phyloP scores from a whole-genome alignment of 305 asterid genomes.

The Solanum hybrid region DNA sequence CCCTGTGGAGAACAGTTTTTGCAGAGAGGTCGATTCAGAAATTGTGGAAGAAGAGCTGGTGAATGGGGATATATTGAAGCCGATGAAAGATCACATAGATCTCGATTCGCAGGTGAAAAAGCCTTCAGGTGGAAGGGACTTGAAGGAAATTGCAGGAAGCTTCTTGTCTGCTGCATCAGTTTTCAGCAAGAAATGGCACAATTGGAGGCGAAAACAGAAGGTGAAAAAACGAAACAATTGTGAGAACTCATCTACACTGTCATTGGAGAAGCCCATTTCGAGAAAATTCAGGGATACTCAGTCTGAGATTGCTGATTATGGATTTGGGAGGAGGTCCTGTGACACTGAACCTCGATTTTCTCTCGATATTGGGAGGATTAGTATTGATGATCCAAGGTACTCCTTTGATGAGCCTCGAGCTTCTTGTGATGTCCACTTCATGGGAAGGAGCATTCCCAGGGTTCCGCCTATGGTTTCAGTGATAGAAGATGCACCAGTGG shows the following conservation, averaged over 20 bases:
- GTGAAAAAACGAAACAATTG: constrained; percentile 50
- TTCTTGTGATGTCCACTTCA: constrained; percentile 81
- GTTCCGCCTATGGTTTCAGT: constrained; percentile 72
- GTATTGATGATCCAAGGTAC: constrained; percentile 79
- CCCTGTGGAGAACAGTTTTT: constrained; percentile 20
- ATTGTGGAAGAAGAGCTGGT: constrained; percentile 54
- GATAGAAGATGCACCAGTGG: constrained; percentile 62
- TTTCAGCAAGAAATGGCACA: constrained; percentile 90
- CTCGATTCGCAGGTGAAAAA: constrained; percentile 52
- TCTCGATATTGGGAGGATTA: constrained; percentile 77
- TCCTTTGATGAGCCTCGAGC: constrained; percentile 94
- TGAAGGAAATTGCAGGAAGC: constrained; percentile 42
- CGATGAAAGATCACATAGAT: constrained; percentile 80
- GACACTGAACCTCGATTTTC: constrained; percentile 88
- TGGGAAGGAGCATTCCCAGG: constrained; percentile 60
- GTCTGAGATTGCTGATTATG: constrained; percentile 91
- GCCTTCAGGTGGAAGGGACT: constrained; percentile 37
- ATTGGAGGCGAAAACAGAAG: constrained; percentile 91
- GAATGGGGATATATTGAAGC: constrained; percentile 28
- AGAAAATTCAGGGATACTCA: constrained; percentile 76
- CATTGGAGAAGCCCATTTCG: constrained; percentile 67
- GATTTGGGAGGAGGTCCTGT: constrained; percentile 82
- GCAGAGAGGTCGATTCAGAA: constrained; percentile 30
- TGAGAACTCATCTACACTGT: constrained; percentile 34
- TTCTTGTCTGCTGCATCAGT: constrained; percentile 90